phyloP scores from a whole-genome alignment of 75 land plant genomes.

The Chamaecyparis obtusa region DNA sequence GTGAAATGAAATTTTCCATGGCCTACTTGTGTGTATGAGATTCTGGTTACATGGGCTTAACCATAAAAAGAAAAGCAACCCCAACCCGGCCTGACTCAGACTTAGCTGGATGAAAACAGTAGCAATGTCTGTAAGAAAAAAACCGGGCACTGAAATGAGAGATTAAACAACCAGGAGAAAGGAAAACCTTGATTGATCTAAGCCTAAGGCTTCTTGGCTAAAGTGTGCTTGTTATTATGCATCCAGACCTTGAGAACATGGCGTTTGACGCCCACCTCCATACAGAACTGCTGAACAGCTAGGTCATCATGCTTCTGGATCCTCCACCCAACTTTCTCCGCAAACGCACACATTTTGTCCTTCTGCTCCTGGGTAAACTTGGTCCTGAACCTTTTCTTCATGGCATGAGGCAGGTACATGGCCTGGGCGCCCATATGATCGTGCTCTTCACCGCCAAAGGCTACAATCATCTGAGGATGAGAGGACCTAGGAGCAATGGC shows the following conservation, averaged over 20 bases:
- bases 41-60: neutral
- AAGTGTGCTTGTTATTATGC: conserved; percentile 85
- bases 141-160: neutral
- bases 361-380: conserved; percentile 71
- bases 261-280: conserved; percentile 59
- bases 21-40: neutral
- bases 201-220: conserved; percentile 13
- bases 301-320: conserved; percentile 79
- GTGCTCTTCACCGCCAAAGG: conserved; percentile 8
- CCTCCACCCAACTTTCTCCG: conserved; percentile 70
- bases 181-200: neutral
- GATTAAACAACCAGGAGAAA: neutral
- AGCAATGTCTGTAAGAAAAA: neutral
- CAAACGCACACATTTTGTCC: conserved; percentile 57
- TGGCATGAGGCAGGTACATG: neutral
- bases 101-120: neutral
- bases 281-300: conserved; percentile 71
- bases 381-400: conserved; percentile 26
- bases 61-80: neutral
- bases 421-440: neutral
- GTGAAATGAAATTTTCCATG: neutral
- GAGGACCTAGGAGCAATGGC: neutral
- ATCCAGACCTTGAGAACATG: conserved; percentile 88
- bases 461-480: conserved; percentile 12
- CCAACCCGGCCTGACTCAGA: neutral